Conservation (phyloP, 768 basidiomycete genomes). For the Sporobolomyces pararoseus region DNA sequence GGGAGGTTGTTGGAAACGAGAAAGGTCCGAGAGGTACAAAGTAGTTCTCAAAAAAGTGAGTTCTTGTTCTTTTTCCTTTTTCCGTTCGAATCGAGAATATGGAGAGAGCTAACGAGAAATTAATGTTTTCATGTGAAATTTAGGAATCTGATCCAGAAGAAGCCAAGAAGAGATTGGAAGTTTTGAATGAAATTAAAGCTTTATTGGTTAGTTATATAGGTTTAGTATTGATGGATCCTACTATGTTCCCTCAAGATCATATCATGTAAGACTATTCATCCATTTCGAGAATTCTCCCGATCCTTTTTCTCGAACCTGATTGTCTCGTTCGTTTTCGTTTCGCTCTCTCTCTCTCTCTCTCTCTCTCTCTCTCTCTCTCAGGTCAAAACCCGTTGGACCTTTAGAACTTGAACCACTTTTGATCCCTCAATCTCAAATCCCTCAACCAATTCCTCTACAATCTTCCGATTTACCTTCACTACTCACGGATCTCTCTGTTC, state of each 20-base stretch:
- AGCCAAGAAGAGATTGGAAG: slow-evolving; percentile 57
- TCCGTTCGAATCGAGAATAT: neutral
- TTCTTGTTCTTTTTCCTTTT: neutral
- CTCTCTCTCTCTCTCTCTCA: no score
- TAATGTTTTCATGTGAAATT: no score
- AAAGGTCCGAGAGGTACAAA: slow-evolving; percentile 52
- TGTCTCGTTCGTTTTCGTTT: slow-evolving; percentile 46
- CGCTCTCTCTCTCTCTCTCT: no score
- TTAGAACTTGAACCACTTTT: slow-evolving; percentile 78
- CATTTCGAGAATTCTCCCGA: no score
- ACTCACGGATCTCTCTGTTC: slow-evolving; percentile 72
- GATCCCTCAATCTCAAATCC: slow-evolving; percentile 58
- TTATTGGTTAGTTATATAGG: slow-evolving; percentile 80
- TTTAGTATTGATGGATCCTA: slow-evolving; percentile 80
- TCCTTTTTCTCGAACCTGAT: slow-evolving; percentile 62
- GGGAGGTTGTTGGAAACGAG: slow-evolving; percentile 85
- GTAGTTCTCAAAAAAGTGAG: slow-evolving; percentile 62
- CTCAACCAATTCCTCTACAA: slow-evolving; percentile 57
- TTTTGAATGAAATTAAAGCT: slow-evolving; percentile 74
- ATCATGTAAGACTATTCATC: slow-evolving; percentile 16
- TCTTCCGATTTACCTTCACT: slow-evolving; percentile 72
- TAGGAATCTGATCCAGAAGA: slow-evolving; percentile 41
- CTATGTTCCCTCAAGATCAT: slow-evolving; percentile 81
- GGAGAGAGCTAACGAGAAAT: neutral
- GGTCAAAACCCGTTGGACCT: slow-evolving; percentile 67